A percentile compares a stretch with the other conserved stretches of the same genome.
phyloP scores from a whole-genome alignment of 78 protist genomes.

The Neovahlkampfia damariscottae region DNA sequence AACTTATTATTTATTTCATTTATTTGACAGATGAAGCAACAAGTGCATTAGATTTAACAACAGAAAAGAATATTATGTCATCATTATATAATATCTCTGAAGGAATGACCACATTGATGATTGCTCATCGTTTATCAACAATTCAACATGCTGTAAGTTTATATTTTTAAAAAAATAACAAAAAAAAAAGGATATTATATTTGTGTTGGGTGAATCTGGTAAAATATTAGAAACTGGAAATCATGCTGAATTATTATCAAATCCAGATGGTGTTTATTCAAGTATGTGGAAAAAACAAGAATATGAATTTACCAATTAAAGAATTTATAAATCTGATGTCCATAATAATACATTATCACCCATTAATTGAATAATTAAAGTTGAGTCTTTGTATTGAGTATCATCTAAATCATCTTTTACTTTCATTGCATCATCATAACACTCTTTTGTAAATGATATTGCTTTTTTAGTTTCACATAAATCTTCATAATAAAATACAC shows the following conservation, averaged over 20 bases:
- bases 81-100: constrained; percentile 39
- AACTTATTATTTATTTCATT: too few species aligned
- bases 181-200: constrained; percentile 66
- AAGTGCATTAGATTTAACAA: constrained; percentile 67
- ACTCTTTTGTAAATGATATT: constrained; percentile 42
- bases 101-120: constrained; percentile 41
- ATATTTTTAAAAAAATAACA: too few species aligned
- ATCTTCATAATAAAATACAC: constrained; percentile 62
- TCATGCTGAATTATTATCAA: constrained; percentile 47
- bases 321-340: too few species aligned
- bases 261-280: constrained; percentile 43
- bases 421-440: constrained; percentile 68
- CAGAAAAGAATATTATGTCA: constrained; percentile 64
- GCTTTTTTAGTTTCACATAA: constrained; percentile 21
- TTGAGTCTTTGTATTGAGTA: constrained; percentile 58
- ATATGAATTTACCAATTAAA: too few species aligned
- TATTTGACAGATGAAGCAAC: constrained; percentile 92
- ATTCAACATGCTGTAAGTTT: constrained; percentile 59
- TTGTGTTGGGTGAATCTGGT: constrained; percentile 42
- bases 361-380: constrained; percentile 49
- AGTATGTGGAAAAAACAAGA: background rate
- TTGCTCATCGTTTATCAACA: constrained; percentile 77
- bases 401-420: constrained; percentile 64
- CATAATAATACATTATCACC: background rate
- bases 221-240: constrained; percentile 57